Conservation (phyloP, 2,329 filamentous ascomycete genomes). For the Arachnopeziza araneosa region DNA sequence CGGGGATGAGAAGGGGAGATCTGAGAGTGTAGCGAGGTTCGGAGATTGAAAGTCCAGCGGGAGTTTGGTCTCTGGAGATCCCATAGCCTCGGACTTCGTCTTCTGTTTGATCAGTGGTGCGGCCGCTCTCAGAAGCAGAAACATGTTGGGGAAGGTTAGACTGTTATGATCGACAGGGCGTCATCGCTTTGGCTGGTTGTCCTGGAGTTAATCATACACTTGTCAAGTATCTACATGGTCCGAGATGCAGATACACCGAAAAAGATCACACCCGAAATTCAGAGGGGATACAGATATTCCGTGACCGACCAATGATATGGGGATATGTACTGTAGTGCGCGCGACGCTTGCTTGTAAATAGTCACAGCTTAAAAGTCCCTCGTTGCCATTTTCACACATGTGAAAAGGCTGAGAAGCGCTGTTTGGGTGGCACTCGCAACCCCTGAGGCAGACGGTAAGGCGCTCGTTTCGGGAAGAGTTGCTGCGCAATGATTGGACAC, state of each 20-base stretch:
- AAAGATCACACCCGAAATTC: background rate
- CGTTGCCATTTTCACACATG: background rate
- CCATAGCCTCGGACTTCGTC: background rate
- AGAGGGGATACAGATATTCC: too few species aligned
- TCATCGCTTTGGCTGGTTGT: slow-evolving; percentile 7
- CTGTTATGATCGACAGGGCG: slow-evolving; percentile 15
- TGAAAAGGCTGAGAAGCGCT: background rate
- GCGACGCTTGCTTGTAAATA: too few species aligned
- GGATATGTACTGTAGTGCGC: too few species aligned
- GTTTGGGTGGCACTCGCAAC: background rate
- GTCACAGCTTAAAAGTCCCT: background rate
- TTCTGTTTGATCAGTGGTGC: background rate
- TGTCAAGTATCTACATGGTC: background rate
- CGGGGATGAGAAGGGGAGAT: background rate
- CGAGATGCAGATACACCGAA: slow-evolving; percentile 4
- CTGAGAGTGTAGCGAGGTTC: background rate
- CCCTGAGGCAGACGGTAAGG: too few species aligned
- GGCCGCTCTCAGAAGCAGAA: background rate
- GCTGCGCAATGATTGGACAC: too few species aligned
- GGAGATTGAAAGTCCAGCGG: background rate
- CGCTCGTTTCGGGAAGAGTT: too few species aligned
- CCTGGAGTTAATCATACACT: slow-evolving; percentile 6
- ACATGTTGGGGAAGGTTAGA: slow-evolving; percentile 8
- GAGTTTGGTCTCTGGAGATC: background rate
- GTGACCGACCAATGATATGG: too few species aligned